A percentile compares a stretch with the other conserved stretches of the same genome.
These are phyloP conservation scores for Xylariaceae sp. DNA, from an alignment of 2,329 filamentous ascomycete genomes.

Conservation along the genomic window DNA sequence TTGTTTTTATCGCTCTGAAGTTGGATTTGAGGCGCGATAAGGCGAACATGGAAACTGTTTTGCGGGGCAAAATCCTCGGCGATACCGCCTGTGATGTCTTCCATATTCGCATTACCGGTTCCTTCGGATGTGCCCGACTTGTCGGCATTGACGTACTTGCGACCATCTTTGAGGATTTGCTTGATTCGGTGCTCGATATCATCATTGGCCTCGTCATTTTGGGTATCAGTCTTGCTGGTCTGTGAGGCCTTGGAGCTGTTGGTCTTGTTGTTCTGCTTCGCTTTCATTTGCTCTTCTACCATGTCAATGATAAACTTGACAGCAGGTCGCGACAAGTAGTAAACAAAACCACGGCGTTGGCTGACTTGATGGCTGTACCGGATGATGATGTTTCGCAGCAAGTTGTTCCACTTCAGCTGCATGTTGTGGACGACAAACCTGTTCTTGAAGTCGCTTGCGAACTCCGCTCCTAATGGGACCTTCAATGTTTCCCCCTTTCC, in stretches of 20 bases:
- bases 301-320: slow-evolving; percentile 98
- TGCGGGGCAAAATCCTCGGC: slow-evolving; percentile 83
- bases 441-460: slow-evolving; percentile 93
- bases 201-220: slow-evolving; percentile 53
- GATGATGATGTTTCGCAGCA: slow-evolving; percentile 89
- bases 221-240: slow-evolving; percentile 37
- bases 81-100: slow-evolving; percentile 68
- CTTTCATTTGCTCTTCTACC: slow-evolving; percentile 84
- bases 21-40: slow-evolving; percentile 97
- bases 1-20: slow-evolving; percentile 97
- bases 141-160: slow-evolving; percentile 72
- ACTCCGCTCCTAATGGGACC: slow-evolving; percentile 68
- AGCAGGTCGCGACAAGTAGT: slow-evolving; percentile 91
- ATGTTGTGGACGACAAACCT: slow-evolving; percentile 97
- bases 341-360: slow-evolving; percentile 91
- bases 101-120: slow-evolving; percentile 42
- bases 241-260: slow-evolving; percentile 27
- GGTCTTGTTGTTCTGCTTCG: slow-evolving; percentile 43
- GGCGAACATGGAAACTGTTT: slow-evolving; percentile 87
- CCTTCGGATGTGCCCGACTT: slow-evolving; percentile 42
- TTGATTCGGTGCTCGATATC: slow-evolving; percentile 81
- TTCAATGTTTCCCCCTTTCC: slow-evolving; percentile 60
- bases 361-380: slow-evolving; percentile 97
- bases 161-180: slow-evolving; percentile 77
- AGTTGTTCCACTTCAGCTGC: slow-evolving; percentile 98